These are phyloP conservation scores for Xerocomellus chrysenteron DNA, from an alignment of 768 basidiomycete species.

Conservation along the genomic window DNA sequence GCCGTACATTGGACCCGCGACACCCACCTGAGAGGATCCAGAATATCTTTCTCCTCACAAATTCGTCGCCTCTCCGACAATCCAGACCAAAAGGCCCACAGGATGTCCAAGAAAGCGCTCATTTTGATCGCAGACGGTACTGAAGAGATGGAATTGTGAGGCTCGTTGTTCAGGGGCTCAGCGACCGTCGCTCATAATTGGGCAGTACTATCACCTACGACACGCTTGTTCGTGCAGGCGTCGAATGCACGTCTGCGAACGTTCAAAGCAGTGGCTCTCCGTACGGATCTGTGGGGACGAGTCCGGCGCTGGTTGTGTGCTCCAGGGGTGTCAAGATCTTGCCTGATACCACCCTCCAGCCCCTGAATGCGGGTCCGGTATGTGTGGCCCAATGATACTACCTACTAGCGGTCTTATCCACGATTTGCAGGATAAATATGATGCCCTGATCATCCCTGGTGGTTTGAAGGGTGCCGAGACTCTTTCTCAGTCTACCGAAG, in stretches of 20 bases:
- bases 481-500: constrained; percentile 54
- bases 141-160: constrained; percentile 83
- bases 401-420: not conserved
- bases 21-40: not conserved
- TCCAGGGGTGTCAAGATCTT: constrained; percentile 74
- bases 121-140: constrained; percentile 80
- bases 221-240: constrained; percentile 75
- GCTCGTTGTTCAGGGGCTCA: not conserved
- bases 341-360: constrained; percentile 58
- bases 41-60: not conserved
- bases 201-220: constrained; percentile 78
- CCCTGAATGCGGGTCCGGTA: constrained; percentile 47
- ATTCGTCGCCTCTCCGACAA: not conserved
- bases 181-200: not conserved
- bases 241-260: constrained; percentile 65
- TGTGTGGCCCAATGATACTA: constrained; percentile 10
- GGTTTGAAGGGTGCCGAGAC: constrained; percentile 78
- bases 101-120: constrained; percentile 47
- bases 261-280: constrained; percentile 38
- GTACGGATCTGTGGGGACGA: constrained; percentile 26
- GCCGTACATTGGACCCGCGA: not conserved
- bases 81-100: not conserved
- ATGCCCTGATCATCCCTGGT: constrained; percentile 73
- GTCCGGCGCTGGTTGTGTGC: constrained; percentile 54
- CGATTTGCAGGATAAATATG: constrained; percentile 54